These are phyloP conservation scores for Aureobasidium zeae DNA, from an alignment of 2,329 filamentous ascomycete genomes.

Conservation along the genomic window DNA sequence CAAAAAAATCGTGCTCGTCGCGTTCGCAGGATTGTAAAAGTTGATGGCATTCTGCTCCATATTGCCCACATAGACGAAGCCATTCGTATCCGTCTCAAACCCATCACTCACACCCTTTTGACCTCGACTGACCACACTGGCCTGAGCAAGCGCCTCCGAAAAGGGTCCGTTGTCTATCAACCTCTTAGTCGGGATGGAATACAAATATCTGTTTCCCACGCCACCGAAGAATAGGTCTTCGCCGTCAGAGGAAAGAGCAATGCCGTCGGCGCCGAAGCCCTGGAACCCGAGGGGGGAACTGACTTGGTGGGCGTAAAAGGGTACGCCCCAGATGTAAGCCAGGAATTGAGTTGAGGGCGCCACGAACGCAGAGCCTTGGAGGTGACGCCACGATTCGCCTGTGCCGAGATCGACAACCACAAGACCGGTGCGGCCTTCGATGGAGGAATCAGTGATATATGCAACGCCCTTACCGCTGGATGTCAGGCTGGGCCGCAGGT, in stretches of 20 bases:
- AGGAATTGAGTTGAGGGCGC: constrained; percentile 38
- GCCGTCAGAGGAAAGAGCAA: constrained; percentile 42
- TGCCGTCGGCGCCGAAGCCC: constrained; percentile 42
- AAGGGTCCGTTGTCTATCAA: constrained; percentile 32
- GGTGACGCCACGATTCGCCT: constrained; percentile 42
- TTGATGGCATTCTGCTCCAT: constrained; percentile 42
- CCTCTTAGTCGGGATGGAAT: constrained; percentile 36
- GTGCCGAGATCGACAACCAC: constrained; percentile 43
- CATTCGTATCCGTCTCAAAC: constrained; percentile 44
- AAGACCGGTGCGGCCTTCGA: constrained; percentile 42
- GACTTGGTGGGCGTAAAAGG: constrained; percentile 36
- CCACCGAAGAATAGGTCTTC: constrained; percentile 40
- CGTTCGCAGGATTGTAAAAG: constrained; percentile 40
- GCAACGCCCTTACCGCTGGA: constrained; percentile 38
- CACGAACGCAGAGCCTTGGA: constrained; percentile 36
- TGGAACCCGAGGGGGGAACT: constrained; percentile 31
- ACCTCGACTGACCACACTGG: constrained; percentile 35
- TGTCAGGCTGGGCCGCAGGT: constrained; percentile 37
- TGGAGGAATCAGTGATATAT: constrained; percentile 45
- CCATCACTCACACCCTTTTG: constrained; percentile 45
- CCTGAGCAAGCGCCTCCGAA: constrained; percentile 38
- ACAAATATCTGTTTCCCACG: constrained; percentile 38
- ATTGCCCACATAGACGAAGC: constrained; percentile 41
- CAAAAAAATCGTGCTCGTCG: constrained; percentile 36
- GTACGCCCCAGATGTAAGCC: constrained; percentile 41